Conservation (phyloP, 73 alveolate species). For the Paramecium caudatum region DNA sequence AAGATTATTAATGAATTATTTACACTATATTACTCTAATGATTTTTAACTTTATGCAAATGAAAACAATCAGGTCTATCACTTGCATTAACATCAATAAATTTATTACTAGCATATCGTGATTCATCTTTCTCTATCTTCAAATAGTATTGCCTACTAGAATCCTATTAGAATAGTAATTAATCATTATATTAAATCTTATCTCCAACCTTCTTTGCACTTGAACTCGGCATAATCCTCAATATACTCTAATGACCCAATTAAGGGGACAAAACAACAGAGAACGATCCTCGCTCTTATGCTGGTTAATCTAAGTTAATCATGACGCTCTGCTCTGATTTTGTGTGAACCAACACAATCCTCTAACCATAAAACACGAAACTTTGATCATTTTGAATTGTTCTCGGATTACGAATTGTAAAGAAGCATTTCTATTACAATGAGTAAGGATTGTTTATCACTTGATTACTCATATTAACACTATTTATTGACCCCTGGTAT, state of each 20-base stretch:
- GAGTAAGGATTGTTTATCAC: conserved; percentile 28
- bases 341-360: background rate
- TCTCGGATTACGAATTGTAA: conserved; percentile 65
- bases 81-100: conserved; percentile 50
- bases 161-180: conserved; percentile 25
- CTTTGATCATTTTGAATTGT: conserved; percentile 14
- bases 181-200: conserved; percentile 43
- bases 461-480: conserved; percentile 44
- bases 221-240: conserved; percentile 54
- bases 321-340: conserved; percentile 1
- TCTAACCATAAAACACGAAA: conserved; percentile 35
- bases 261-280: background rate
- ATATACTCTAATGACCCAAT: background rate
- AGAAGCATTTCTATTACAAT: conserved; percentile 31
- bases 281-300: conserved; percentile 58
- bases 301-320: conserved; percentile 26
- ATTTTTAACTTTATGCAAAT: conserved; percentile 18
- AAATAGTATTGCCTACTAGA: conserved; percentile 20
- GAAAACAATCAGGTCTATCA: conserved; percentile 58
- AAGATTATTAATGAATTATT: background rate
- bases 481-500: conserved; percentile 23
- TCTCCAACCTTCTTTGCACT: conserved; percentile 59
- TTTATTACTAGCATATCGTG: conserved; percentile 6
- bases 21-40: conserved; percentile 45
- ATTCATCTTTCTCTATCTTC: conserved; percentile 56